Percentiles rank a stretch among this genome's conserved stretches.
These are phyloP conservation scores for Osmanthus fragrans DNA, from an alignment of 257 asterid species.

Conservation along the genomic window DNA sequence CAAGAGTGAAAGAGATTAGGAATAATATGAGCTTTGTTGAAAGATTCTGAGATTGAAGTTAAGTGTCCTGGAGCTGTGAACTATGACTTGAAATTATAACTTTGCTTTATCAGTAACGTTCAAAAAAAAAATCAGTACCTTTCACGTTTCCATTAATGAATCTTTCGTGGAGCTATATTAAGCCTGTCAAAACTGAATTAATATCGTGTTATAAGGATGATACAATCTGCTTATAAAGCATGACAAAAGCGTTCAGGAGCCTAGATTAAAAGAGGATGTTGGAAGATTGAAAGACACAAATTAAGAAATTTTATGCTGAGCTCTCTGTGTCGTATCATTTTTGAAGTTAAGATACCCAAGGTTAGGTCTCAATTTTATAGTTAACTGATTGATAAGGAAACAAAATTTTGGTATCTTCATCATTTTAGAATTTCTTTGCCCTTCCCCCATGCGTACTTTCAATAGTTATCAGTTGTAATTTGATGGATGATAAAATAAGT, in stretches of 20 bases:
- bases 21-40: conserved; percentile 4
- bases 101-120: neutral
- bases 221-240: conserved; percentile 8
- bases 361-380: neutral
- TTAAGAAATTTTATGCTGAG: neutral
- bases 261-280: conserved; percentile 5
- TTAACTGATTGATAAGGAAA: neutral
- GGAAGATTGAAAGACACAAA: neutral
- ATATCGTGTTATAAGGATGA: neutral
- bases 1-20: neutral
- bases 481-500: neutral
- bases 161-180: neutral
- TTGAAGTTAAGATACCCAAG: neutral
- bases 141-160: neutral
- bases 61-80: conserved; percentile 20
- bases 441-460: conserved; percentile 5
- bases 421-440: neutral
- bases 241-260: conserved; percentile 1
- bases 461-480: neutral
- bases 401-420: neutral
- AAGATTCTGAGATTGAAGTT: conserved; percentile 1
- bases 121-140: neutral
- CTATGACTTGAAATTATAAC: neutral
- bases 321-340: neutral
- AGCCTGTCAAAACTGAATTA: conserved; percentile 13